These are phyloP conservation scores for Shiraia sp. DNA, from an alignment of 2,329 filamentous ascomycete genomes.

Conservation along the genomic window DNA sequence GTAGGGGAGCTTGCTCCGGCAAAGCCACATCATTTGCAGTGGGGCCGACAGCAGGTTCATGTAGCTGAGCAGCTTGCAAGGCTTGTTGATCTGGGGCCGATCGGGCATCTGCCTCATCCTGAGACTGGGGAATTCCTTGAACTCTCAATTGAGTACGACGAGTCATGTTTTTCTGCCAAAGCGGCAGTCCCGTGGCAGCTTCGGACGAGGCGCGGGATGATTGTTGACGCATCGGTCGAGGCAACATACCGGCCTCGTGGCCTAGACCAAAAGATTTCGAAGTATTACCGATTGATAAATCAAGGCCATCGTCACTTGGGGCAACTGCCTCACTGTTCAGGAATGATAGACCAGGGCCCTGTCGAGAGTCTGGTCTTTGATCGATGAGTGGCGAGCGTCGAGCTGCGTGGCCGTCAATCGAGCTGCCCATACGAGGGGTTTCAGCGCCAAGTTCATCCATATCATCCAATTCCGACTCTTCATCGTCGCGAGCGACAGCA, in stretches of 20 bases:
- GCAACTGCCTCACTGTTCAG: slow-evolving; percentile 22
- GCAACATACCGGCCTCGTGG: slow-evolving; percentile 40
- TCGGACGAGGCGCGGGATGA: not conserved
- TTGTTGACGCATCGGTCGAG: not conserved
- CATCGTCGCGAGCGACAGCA: slow-evolving; percentile 28
- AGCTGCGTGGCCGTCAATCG: slow-evolving; percentile 8
- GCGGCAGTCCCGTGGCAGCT: not conserved
- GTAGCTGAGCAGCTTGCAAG: not conserved
- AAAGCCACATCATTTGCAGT: slow-evolving; percentile 17
- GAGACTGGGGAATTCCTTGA: not conserved
- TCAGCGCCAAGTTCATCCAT: slow-evolving; percentile 18
- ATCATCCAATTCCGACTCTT: slow-evolving; percentile 21
- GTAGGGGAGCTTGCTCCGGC: slow-evolving; percentile 21
- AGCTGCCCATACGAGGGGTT: slow-evolving; percentile 16
- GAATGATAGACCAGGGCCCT: slow-evolving; percentile 19
- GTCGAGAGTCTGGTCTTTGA: slow-evolving; percentile 3
- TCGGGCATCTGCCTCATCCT: slow-evolving; percentile 1
- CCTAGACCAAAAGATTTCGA: slow-evolving; percentile 40
- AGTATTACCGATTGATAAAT: slow-evolving; percentile 27
- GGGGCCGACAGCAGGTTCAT: slow-evolving; percentile 8
- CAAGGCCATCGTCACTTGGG: slow-evolving; percentile 24
- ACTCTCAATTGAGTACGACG: slow-evolving; percentile 3
- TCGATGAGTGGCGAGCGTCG: slow-evolving; percentile 12
- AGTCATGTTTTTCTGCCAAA: slow-evolving; percentile 2
- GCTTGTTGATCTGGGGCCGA: not conserved